Evolutionary conservation across 106 monocot species (phyloP), one percentile per base, ranked within the genome.

Genomic region (Dioscorea alata): DNA sequence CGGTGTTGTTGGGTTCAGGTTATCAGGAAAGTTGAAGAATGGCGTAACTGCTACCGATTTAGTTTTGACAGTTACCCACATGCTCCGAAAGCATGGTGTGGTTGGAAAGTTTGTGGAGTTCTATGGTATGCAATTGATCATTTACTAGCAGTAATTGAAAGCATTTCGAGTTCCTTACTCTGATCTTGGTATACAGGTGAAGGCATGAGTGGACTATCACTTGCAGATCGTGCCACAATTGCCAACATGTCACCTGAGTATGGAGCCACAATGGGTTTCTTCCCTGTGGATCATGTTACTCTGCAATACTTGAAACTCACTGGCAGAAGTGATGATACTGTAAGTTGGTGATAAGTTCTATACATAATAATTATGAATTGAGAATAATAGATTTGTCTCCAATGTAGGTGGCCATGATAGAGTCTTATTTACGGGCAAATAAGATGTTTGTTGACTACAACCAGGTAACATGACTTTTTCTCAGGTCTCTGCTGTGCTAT

Each of bases 231-330:
- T 65, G 95, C 95, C 25, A 96, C 95, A 22, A 96, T 96, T 75
- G 95, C 95, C 50, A 96, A 96, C 65, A 96, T 96, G 95, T 91
- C 95, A 42, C 95, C 91, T 20, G 95, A 96, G 63, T 96, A 96
- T 86, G 95, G 95, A 48, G 95, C 95, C 73, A 96, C 95, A 20
- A 91, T 96, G 95, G 95, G 95, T 31, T 96, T 96, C 79, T 96
- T 96, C 71, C 95, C 95, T 60, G 91, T 96, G 63, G 95, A 96
- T 82, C 82, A 78, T 72, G 88, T 88, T 22, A 92, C 95, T 71
- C 73, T 96, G 34, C 83, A 96, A 42, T 96, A 96, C 57, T 75
- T 96, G 72, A 96, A 84, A 53, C 77, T 96, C 28, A 96, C 95
- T 59, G 95, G 95, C 61, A 83, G 91, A 82, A 96, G 88, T 62